Conservation (phyloP, 1,284 basidiomycete genomes). For the Papiliotrema laurentii region DNA sequence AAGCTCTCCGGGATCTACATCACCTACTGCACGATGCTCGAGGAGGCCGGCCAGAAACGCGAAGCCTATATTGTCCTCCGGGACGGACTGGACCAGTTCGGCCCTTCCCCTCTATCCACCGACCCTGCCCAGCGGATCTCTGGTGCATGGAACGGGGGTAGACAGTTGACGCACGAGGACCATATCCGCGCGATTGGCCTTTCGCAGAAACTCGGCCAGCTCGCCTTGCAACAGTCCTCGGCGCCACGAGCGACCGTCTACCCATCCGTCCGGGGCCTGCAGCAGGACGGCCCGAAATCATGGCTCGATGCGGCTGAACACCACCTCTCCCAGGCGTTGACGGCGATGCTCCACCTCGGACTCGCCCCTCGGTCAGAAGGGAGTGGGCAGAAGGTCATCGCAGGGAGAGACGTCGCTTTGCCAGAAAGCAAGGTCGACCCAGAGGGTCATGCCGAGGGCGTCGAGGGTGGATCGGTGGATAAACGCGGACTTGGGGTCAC, state of each 20-base stretch:
- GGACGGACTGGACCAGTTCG: slow-evolving; percentile 33
- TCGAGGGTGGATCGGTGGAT: slow-evolving; percentile 34
- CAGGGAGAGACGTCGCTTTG: slow-evolving; percentile 34
- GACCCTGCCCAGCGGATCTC: slow-evolving; percentile 3
- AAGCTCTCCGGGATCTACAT: slow-evolving; percentile 47
- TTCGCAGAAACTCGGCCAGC: slow-evolving; percentile 34
- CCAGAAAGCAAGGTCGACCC: slow-evolving; percentile 6
- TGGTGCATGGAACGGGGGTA: slow-evolving; percentile 7
- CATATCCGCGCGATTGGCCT: slow-evolving; percentile 40
- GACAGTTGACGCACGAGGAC: slow-evolving; percentile 26
- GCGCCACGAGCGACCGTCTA: slow-evolving; percentile 13
- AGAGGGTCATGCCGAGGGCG: slow-evolving; percentile 11
- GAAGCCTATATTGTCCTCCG: slow-evolving; percentile 32
- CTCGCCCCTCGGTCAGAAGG: slow-evolving; percentile 4
- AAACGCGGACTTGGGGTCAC: slow-evolving; percentile 44
- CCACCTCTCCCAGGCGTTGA: slow-evolving; percentile 33
- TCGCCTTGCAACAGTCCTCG: slow-evolving; percentile 21
- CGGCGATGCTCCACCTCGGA: slow-evolving; percentile 39
- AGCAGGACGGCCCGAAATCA: neutral
- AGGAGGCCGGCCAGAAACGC: slow-evolving; percentile 28
- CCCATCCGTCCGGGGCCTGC: slow-evolving; percentile 9
- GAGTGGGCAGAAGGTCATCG: slow-evolving; percentile 12
- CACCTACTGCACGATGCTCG: slow-evolving; percentile 36
- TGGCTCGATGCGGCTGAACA: slow-evolving; percentile 38
- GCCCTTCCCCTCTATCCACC: slow-evolving; percentile 21